phyloP scores from a whole-genome alignment of 2,329 filamentous ascomycete species.

The Fusarium protoensiforme region DNA sequence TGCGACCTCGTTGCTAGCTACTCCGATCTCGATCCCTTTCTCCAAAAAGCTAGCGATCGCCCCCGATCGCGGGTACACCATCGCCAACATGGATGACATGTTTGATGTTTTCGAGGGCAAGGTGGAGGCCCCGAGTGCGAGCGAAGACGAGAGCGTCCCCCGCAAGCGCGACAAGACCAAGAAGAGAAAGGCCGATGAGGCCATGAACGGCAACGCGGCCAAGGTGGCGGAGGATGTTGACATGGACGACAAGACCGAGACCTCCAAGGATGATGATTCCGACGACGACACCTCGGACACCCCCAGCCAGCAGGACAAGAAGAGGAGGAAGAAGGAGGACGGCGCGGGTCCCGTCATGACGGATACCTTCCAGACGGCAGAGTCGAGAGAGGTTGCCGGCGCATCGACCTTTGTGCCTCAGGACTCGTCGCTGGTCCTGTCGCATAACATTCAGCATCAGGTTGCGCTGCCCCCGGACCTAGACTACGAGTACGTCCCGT shows the following conservation, averaged over 20 bases:
- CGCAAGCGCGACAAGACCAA: conserved; percentile 74
- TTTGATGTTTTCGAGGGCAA: conserved; percentile 85
- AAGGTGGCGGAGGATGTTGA: conserved; percentile 37
- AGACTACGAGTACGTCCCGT: conserved; percentile 94
- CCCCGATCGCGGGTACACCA: conserved; percentile 21
- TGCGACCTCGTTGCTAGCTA: not conserved
- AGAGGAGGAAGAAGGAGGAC: conserved; percentile 67
- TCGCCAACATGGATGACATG: conserved; percentile 75
- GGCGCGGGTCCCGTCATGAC: conserved; percentile 83
- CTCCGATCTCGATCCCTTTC: conserved; percentile 24
- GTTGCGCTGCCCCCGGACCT: conserved; percentile 93
- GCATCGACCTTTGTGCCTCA: conserved; percentile 74
- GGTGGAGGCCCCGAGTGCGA: conserved; percentile 51
- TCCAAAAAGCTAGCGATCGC: conserved; percentile 15
- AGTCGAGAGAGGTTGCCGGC: conserved; percentile 89
- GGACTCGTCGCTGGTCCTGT: conserved; percentile 82
- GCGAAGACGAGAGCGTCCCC: conserved; percentile 56
- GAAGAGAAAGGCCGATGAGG: conserved; percentile 88
- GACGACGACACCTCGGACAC: conserved; percentile 53
- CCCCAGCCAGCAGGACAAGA: conserved; percentile 67
- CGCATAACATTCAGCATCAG: conserved; percentile 98
- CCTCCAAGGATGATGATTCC: conserved; percentile 50
- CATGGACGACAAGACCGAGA: conserved; percentile 56
- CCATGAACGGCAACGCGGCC: conserved; percentile 61
- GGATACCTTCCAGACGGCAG: conserved; percentile 93